Evolutionary conservation across 2,329 filamentous ascomycete species (phyloP).

Genomic region (Dendryphion nanum): DNA sequence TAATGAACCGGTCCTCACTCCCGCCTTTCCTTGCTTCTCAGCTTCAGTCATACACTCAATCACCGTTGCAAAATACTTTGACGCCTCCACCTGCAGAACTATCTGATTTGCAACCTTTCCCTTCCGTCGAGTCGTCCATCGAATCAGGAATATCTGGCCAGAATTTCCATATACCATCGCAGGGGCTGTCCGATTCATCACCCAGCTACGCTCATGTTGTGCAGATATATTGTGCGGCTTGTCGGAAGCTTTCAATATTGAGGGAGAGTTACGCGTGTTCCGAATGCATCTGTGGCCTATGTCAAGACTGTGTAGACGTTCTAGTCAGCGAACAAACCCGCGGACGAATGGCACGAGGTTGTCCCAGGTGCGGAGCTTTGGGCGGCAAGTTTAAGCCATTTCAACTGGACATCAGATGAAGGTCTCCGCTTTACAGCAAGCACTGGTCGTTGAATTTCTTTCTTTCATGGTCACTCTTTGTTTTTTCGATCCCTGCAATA

Average conservation of each 20-base stretch:
- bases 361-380: conserved; percentile 75
- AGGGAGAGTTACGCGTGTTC: conserved; percentile 90
- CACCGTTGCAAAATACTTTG: conserved; percentile 83
- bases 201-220: conserved; percentile 56
- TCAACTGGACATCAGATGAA: conserved; percentile 75
- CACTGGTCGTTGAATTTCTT: neutral
- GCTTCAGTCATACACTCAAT: conserved; percentile 75
- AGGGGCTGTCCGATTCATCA: conserved; percentile 57
- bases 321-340: conserved; percentile 70
- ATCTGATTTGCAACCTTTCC: conserved; percentile 67
- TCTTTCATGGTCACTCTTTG: neutral
- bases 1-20: conserved; percentile 58
- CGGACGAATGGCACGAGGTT: conserved; percentile 64
- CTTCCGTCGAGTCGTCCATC: conserved; percentile 80
- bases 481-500: no score
- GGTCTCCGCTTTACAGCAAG: neutral
- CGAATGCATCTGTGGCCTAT: conserved; percentile 92
- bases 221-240: conserved; percentile 91
- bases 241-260: conserved; percentile 72
- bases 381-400: conserved; percentile 82
- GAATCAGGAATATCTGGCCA: conserved; percentile 69
- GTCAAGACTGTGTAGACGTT: conserved; percentile 81
- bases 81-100: conserved; percentile 67
- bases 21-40: conserved; percentile 54
- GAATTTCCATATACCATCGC: conserved; percentile 58